A percentile compares a stretch with the other conserved stretches of the same genome.
These are phyloP conservation scores for Botryococcus braunii DNA, from an alignment of 163 green algal genomes.

Conservation along the genomic window DNA sequence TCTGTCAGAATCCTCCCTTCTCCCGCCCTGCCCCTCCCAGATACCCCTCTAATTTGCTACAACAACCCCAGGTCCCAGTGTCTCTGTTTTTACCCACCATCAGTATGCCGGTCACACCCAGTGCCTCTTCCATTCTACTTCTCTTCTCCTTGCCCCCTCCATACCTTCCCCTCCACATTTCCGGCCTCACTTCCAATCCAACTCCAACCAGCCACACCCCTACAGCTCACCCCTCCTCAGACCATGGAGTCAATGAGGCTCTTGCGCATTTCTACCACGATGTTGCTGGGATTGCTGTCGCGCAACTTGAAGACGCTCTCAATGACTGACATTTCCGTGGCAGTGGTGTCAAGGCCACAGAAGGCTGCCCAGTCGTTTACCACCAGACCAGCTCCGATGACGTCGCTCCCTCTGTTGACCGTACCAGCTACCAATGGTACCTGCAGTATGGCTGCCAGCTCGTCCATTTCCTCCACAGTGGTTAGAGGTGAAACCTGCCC, in stretches of 20 bases:
- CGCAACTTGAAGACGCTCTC: conserved; percentile 89
- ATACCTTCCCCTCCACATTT: too few species aligned
- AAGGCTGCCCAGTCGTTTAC: conserved; percentile 98
- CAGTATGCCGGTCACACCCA: too few species aligned
- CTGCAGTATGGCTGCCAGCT: conserved; percentile 85
- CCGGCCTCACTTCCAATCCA: too few species aligned
- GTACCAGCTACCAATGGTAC: conserved; percentile 96
- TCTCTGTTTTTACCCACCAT: too few species aligned
- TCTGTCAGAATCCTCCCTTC: too few species aligned
- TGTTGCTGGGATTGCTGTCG: conserved; percentile 57
- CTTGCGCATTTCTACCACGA: conserved; percentile 86
- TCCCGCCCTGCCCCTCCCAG: too few species aligned
- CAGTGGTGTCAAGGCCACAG: conserved; percentile 93
- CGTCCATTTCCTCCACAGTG: conserved; percentile 94
- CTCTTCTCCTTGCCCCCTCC: too few species aligned
- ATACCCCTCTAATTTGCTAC: too few species aligned
- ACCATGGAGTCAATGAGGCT: conserved; percentile 85
- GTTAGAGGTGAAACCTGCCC: conserved; percentile 81
- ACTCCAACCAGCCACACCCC: too few species aligned
- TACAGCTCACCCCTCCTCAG: too few species aligned
- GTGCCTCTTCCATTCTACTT: too few species aligned
- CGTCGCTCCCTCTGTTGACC: conserved; percentile 94
- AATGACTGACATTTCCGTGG: conserved; percentile 93
- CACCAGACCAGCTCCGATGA: conserved; percentile 89
- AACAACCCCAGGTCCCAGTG: too few species aligned